Evolutionary conservation across 2,329 filamentous ascomycete genomes (phyloP).

Genomic region (Ophiostoma triangulosporum): DNA sequence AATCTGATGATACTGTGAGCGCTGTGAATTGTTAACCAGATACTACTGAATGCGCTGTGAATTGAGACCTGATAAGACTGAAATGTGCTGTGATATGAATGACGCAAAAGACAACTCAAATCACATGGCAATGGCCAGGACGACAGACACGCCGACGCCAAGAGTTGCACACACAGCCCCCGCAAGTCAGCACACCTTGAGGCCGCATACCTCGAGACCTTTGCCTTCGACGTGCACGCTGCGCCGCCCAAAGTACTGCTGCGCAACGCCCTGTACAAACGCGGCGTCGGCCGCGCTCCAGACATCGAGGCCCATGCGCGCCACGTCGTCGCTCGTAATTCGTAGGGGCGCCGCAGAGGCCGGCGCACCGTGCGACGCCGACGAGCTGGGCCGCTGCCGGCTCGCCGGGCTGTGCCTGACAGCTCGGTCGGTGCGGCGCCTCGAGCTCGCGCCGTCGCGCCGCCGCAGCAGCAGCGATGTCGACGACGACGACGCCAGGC

Average conservation of each 20-base stretch:
- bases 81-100: neutral
- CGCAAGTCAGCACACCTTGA: slow-evolving; percentile 47
- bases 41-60: no score
- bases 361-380: neutral
- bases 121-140: neutral
- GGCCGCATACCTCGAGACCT: slow-evolving; percentile 60
- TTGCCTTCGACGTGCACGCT: slow-evolving; percentile 49
- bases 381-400: neutral
- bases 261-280: slow-evolving; percentile 51
- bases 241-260: slow-evolving; percentile 50
- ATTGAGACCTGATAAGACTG: no score
- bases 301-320: slow-evolving; percentile 61
- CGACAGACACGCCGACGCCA: neutral
- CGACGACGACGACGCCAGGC: slow-evolving; percentile 1
- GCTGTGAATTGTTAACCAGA: no score
- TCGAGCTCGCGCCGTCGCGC: neutral
- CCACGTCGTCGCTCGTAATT: slow-evolving; percentile 51
- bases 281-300: slow-evolving; percentile 60
- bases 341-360: slow-evolving; percentile 26
- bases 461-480: slow-evolving; percentile 6
- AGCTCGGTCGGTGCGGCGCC: neutral
- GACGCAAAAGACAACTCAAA: no score
- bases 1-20: no score
- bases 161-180: neutral
- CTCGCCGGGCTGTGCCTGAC: neutral